Percentiles rank a stretch among this genome's conserved stretches.
These are phyloP conservation scores for Thuidium tamariscinum DNA, from an alignment of 225 moss, liverwort and hornwort species.

Conservation along the genomic window DNA sequence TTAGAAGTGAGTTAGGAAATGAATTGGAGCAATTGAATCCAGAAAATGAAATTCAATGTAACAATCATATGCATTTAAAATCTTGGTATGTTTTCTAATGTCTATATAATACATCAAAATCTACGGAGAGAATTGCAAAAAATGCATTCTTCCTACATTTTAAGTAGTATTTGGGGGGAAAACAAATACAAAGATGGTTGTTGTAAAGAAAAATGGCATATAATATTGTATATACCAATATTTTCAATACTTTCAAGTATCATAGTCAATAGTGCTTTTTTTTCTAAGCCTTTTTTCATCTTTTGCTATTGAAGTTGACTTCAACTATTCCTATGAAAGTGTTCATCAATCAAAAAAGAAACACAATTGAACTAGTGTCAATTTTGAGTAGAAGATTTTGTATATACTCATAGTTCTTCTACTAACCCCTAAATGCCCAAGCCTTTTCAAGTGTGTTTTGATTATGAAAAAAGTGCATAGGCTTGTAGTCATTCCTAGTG, in stretches of 20 bases:
- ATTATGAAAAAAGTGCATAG: too few species aligned
- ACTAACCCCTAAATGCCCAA: too few species aligned
- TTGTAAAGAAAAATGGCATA: neutral
- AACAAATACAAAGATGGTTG: neutral
- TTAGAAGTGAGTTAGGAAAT: neutral
- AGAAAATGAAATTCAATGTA: neutral
- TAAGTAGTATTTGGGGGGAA: neutral
- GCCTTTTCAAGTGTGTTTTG: neutral
- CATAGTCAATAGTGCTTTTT: neutral
- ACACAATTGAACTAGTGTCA: neutral
- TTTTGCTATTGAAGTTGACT: neutral
- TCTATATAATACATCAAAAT: rapidly evolving
- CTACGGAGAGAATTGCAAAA: neutral
- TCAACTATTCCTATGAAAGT: neutral
- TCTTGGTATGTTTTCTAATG: rapidly evolving
- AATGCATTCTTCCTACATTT: neutral
- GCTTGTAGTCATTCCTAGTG: too few species aligned
- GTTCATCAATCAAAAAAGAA: neutral
- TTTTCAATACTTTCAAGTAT: neutral
- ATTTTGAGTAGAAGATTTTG: neutral
- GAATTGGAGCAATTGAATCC: neutral
- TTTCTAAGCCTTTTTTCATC: neutral
- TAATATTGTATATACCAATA: neutral
- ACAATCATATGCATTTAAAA: neutral
- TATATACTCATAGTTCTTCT: too few species aligned